Conservation (phyloP, 495 filamentous ascomycete genomes). For the Penicillium atrosanguineum region DNA sequence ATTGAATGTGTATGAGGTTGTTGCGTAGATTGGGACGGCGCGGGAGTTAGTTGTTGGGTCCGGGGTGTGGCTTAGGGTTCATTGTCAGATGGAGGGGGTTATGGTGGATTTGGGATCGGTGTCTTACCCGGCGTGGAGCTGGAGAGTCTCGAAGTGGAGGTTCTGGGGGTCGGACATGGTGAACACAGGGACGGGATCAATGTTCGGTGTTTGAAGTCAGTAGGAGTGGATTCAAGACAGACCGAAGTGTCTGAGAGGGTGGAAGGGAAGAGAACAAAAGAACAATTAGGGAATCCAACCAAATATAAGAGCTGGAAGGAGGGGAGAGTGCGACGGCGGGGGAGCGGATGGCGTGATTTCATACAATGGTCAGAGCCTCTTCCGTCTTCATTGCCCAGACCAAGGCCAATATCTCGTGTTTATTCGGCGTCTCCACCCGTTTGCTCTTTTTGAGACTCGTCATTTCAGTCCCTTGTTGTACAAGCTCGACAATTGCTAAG, state of each 20-base stretch:
- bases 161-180: constrained; percentile 33
- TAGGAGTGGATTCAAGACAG: background rate
- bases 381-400: background rate
- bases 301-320: background rate
- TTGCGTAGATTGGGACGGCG: constrained; percentile 95
- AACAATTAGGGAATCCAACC: background rate
- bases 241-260: background rate
- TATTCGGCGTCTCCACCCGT: background rate
- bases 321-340: constrained; percentile 1
- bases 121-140: constrained; percentile 89
- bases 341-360: constrained; percentile 16
- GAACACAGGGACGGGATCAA: constrained; percentile 8
- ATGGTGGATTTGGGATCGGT: background rate
- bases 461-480: background rate
- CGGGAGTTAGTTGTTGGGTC: constrained; percentile 86
- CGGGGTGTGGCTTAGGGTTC: constrained; percentile 63
- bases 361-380: background rate
- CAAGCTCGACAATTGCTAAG: background rate
- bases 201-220: background rate
- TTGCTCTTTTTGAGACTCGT: background rate
- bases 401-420: background rate
- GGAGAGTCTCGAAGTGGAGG: constrained; percentile 82
- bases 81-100: constrained; percentile 2
- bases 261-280: background rate
- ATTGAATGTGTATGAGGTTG: constrained; percentile 92